Conservation (phyloP, 139 green algal species). For the Penium margaritaceum region DNA sequence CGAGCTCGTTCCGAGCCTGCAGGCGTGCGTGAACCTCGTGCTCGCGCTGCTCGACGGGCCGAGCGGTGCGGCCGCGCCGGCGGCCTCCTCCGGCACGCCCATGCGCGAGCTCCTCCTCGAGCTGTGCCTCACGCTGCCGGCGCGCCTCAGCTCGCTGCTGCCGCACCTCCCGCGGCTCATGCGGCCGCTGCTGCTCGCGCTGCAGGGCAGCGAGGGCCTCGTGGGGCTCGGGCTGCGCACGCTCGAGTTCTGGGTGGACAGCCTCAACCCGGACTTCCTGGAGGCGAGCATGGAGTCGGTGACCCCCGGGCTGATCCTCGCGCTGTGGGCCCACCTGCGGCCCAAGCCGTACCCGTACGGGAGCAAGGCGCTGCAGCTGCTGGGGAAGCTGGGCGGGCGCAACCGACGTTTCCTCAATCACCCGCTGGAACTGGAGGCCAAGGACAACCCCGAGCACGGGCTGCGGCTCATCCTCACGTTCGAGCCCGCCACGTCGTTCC, state of each 20-base stretch:
- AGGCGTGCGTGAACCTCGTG: slow-evolving; percentile 49
- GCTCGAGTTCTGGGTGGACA: slow-evolving; percentile 87
- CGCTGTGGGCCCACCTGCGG: slow-evolving; percentile 77
- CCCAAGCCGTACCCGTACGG: slow-evolving; percentile 65
- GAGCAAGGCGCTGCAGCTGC: slow-evolving; percentile 66
- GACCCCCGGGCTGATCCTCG: slow-evolving; percentile 66
- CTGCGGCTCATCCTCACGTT: slow-evolving; percentile 92
- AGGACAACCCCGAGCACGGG: slow-evolving; percentile 87
- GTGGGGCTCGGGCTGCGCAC: slow-evolving; percentile 52
- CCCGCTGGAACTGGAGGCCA: slow-evolving; percentile 66
- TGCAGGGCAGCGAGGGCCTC: slow-evolving; percentile 54
- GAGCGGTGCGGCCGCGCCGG: no score
- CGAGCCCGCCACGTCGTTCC: slow-evolving; percentile 72
- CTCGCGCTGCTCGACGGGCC: slow-evolving; percentile 61
- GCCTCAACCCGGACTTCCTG: slow-evolving; percentile 87
- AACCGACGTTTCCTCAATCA: slow-evolving; percentile 76
- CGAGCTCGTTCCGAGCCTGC: slow-evolving; percentile 52
- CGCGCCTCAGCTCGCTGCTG: slow-evolving; percentile 67
- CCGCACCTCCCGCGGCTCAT: slow-evolving; percentile 74
- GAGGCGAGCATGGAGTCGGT: slow-evolving; percentile 74
- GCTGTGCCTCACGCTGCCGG: slow-evolving; percentile 77
- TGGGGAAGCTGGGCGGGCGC: slow-evolving; percentile 91
- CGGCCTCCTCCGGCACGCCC: slow-evolving; percentile 18
- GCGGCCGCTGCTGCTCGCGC: slow-evolving; percentile 66
- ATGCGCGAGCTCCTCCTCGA: slow-evolving; percentile 65